Conservation (phyloP, 192 early-diverging fungal species). For the Cladochytrium replicatum region DNA sequence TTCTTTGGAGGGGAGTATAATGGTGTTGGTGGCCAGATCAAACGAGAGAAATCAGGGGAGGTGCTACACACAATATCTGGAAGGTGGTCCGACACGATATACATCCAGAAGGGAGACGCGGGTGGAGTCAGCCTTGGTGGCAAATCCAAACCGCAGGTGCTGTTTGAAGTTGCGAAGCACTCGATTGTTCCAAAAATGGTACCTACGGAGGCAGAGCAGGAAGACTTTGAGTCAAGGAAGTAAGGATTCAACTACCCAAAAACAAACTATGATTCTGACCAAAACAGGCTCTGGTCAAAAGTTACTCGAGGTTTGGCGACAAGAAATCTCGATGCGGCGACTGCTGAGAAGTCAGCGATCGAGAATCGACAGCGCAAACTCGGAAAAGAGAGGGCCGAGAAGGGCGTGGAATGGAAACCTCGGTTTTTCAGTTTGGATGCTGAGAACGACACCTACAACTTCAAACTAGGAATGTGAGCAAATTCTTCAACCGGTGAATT, state of each 20-base stretch:
- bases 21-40: constrained; percentile 72
- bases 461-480: too few species aligned
- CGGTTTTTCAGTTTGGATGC: too few species aligned
- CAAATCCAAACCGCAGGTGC: constrained; percentile 22
- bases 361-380: constrained; percentile 58
- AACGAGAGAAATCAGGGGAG: constrained; percentile 62
- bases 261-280: too few species aligned
- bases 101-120: constrained; percentile 15
- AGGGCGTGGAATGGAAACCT: constrained; percentile 37
- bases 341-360: constrained; percentile 54
- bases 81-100: constrained; percentile 73
- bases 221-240: constrained; percentile 73
- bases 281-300: constrained; percentile 49
- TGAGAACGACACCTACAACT: too few species aligned
- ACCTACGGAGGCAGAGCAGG: constrained; percentile 56
- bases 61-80: constrained; percentile 72
- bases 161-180: constrained; percentile 65
- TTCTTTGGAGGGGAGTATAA: constrained; percentile 69
- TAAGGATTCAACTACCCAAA: constrained; percentile 3
- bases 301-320: constrained; percentile 47
- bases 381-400: constrained; percentile 42
- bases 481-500: too few species aligned
- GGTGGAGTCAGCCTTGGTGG: too few species aligned
- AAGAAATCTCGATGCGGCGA: constrained; percentile 46
- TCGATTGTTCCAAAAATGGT: constrained; percentile 62